These are phyloP conservation scores for Penicillium daleae DNA, from an alignment of 495 filamentous ascomycete genomes.

Conservation along the genomic window DNA sequence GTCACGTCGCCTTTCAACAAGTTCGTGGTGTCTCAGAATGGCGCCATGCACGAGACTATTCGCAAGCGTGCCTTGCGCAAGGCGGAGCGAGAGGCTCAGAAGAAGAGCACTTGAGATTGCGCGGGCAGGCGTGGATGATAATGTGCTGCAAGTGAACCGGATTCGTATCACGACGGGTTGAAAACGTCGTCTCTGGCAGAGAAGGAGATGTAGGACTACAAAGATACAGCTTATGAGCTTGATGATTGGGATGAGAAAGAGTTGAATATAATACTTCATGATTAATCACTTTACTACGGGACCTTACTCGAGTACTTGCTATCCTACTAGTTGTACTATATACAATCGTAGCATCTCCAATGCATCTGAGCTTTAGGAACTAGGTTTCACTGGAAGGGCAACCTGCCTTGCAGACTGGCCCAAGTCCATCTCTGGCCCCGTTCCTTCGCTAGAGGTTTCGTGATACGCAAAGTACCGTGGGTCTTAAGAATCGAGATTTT, in stretches of 20 bases:
- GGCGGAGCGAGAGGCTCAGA: slow-evolving; percentile 72
- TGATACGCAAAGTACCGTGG: background rate
- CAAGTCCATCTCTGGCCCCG: background rate
- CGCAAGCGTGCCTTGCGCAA: slow-evolving; percentile 87
- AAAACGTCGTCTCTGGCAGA: background rate
- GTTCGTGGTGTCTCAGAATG: slow-evolving; percentile 68
- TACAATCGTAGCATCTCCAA: background rate
- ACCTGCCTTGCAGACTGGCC: background rate
- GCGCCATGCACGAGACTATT: slow-evolving; percentile 82
- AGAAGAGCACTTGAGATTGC: slow-evolving; percentile 46
- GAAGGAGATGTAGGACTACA: background rate
- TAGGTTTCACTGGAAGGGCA: slow-evolving; percentile 38
- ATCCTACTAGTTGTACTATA: too few species aligned
- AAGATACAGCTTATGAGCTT: slow-evolving; percentile 10
- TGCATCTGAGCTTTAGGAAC: slow-evolving; percentile 34
- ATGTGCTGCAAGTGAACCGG: background rate
- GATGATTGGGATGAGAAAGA: slow-evolving; percentile 2
- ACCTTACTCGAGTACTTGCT: too few species aligned
- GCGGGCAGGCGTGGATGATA: background rate
- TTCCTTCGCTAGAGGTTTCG: background rate
- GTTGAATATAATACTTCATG: slow-evolving; percentile 1
- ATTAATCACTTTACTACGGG: background rate
- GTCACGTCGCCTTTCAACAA: slow-evolving; percentile 68
- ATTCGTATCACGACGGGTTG: background rate
- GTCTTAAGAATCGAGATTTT: background rate